phyloP scores from a whole-genome alignment of 371 early-diverging fungal species.

The Mortierella sp. region DNA sequence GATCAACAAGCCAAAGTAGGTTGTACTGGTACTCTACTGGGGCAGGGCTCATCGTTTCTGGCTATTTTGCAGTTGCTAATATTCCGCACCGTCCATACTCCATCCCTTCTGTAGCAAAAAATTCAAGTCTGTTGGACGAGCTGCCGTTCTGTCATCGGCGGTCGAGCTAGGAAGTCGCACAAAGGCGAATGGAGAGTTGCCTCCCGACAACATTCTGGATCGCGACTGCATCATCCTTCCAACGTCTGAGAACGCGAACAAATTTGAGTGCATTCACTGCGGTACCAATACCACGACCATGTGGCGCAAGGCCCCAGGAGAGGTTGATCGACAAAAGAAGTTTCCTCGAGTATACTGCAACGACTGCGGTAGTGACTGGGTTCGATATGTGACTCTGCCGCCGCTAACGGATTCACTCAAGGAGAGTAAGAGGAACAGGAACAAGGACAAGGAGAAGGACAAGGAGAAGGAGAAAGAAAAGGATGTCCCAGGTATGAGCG shows the following conservation, averaged over 20 bases:
- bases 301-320: slow-evolving; percentile 71
- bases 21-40: background rate
- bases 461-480: slow-evolving; percentile 22
- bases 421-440: slow-evolving; percentile 39
- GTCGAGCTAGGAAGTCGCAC: slow-evolving; percentile 35
- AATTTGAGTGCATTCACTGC: slow-evolving; percentile 73
- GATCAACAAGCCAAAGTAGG: slow-evolving; percentile 75
- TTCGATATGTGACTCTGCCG: slow-evolving; percentile 78
- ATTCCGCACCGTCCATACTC: background rate
- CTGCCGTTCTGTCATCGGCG: slow-evolving; percentile 29
- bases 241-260: slow-evolving; percentile 31
- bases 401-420: slow-evolving; percentile 44
- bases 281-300: slow-evolving; percentile 62
- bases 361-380: slow-evolving; percentile 82
- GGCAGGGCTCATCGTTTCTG: no score
- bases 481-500: background rate
- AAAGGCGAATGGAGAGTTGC: slow-evolving; percentile 19
- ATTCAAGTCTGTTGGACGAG: slow-evolving; percentile 61
- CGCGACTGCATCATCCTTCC: slow-evolving; percentile 46
- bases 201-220: slow-evolving; percentile 39
- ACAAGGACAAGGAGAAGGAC: slow-evolving; percentile 34
- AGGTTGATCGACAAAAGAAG: slow-evolving; percentile 64
- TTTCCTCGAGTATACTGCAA: slow-evolving; percentile 75
- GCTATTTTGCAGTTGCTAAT: background rate
- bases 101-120: slow-evolving; percentile 59